phyloP scores from a whole-genome alignment of 2,329 filamentous ascomycete genomes.

The Diaporthe vaccinii region DNA sequence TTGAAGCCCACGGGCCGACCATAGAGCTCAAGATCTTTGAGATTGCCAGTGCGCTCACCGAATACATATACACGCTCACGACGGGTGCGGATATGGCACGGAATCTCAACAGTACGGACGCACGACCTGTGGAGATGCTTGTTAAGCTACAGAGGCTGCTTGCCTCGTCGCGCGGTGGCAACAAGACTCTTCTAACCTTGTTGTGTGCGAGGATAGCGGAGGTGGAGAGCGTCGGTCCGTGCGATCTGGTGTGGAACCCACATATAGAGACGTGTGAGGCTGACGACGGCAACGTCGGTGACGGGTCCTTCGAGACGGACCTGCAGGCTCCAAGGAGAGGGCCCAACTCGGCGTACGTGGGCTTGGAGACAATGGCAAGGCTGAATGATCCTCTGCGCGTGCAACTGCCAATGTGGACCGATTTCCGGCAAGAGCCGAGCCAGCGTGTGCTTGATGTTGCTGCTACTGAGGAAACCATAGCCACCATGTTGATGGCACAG shows the following conservation, averaged over 20 bases:
- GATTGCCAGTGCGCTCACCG: constrained; percentile 60
- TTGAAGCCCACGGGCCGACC: constrained; percentile 63
- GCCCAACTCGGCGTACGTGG: constrained; percentile 17
- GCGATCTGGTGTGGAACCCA: constrained; percentile 23
- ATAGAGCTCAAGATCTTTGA: constrained; percentile 64
- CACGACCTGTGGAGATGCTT: constrained; percentile 53
- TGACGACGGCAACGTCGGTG: constrained; percentile 31
- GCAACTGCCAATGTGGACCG: constrained; percentile 34
- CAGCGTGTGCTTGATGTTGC: constrained; percentile 11
- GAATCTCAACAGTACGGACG: constrained; percentile 36
- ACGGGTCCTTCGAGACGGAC: constrained; percentile 1
- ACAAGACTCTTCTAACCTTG: constrained; percentile 54
- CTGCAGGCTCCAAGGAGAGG: background rate
- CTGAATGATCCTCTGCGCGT: constrained; percentile 12
- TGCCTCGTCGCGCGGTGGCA: constrained; percentile 58
- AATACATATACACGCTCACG: constrained; percentile 50
- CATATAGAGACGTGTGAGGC: constrained; percentile 31
- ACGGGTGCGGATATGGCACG: constrained; percentile 43
- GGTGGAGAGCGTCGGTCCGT: constrained; percentile 35
- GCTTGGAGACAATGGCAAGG: constrained; percentile 5
- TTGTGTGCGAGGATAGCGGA: constrained; percentile 47
- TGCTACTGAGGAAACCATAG: constrained; percentile 24
- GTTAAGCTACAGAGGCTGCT: constrained; percentile 55
- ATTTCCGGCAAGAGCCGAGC: constrained; percentile 18
- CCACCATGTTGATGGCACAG: constrained; percentile 32